Base-by-base conservation (phyloP, 768 basidiomycete species). In the Strobilomyces confusus region DNA sequence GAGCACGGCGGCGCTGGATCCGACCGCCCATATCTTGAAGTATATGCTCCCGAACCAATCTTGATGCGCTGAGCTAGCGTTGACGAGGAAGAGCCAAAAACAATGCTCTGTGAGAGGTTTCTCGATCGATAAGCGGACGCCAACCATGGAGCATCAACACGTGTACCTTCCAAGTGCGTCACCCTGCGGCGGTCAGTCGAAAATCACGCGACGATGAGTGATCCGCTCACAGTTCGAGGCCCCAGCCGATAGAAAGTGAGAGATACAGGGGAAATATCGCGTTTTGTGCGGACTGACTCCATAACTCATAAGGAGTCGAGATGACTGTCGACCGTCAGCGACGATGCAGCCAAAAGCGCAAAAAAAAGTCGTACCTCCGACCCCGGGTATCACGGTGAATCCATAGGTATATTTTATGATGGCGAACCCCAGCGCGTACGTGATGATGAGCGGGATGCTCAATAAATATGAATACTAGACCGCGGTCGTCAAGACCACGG, bases 61-160 rank as follows among this genome's bases (percentile, higher is more conserved):
- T 61, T 80, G 83, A 56, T 86, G 80, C 1, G 69, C 67, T 1
- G 82, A 75, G 19, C 79, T 74, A 1, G 86, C 74, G 52, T 87
- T 87, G 45, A 92, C 74, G 34, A 93, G 79, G 72, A 89, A 93
- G 13, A 92, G 71, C 90, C 91, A 92, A 66, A 93, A 93, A 61
- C 88, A 92, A 0, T 92, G 75, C 60, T 93, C 90, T 90, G 52
- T 9, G 20, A 30, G 37, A 11, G 12, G 8, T n/a, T 34, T 9
- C 23, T 44, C 25, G 40, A 49, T 38, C 19, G 47, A 46, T 54
- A 38, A 52, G 47, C 46, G 1, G 1, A 34, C 12, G 23, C 12
- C n/a, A 29, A 9, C 5, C n/a, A 9, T 12, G 22, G 15, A 13
- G 25, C 15, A 44, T 40, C 32, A 17, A 5, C 23, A 46, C 9